Percentiles rank a stretch among this genome's conserved stretches.
Conservation (phyloP, 1,284 basidiomycete species). For the Fistulina hepatica region DNA sequence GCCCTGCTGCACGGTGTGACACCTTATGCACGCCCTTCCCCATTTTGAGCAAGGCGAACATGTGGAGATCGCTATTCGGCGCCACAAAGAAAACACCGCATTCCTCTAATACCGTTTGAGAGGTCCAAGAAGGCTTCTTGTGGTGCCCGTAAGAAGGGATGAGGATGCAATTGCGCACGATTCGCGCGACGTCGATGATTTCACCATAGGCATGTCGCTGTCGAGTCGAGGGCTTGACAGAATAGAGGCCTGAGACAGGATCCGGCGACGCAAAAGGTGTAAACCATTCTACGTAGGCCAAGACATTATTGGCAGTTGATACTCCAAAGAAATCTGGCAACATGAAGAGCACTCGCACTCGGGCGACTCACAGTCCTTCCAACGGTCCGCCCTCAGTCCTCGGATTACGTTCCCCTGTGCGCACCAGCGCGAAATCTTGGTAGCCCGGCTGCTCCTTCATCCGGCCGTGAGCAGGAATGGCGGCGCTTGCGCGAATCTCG, state of each 20-base stretch:
- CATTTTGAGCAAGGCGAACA: background rate
- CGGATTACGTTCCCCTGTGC: constrained; percentile 18
- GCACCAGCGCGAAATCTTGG: constrained; percentile 19
- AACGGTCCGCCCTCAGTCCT: no score
- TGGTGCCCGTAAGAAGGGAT: background rate
- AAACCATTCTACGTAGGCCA: constrained; percentile 9
- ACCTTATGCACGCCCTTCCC: background rate
- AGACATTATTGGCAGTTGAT: background rate
- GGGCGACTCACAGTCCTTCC: constrained; percentile 8
- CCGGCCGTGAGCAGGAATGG: constrained; percentile 17
- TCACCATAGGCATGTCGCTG: constrained; percentile 4
- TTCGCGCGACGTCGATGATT: constrained; percentile 8
- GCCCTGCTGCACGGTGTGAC: no score
- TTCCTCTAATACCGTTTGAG: background rate
- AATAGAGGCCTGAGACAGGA: constrained; percentile 4
- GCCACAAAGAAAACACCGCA: background rate
- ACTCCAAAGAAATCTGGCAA: constrained; percentile 5
- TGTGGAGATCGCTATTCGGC: background rate
- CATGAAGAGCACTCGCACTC: constrained; percentile 9
- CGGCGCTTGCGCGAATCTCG: constrained; percentile 19
- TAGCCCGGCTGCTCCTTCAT: constrained; percentile 14
- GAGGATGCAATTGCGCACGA: constrained; percentile 9
- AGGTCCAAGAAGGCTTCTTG: background rate
- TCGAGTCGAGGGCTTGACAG: constrained; percentile 9
- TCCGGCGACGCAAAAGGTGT: constrained; percentile 4